Base-by-base conservation (phyloP, 345 rosid genomes). In the Streptanthus diversifolius region DNA sequence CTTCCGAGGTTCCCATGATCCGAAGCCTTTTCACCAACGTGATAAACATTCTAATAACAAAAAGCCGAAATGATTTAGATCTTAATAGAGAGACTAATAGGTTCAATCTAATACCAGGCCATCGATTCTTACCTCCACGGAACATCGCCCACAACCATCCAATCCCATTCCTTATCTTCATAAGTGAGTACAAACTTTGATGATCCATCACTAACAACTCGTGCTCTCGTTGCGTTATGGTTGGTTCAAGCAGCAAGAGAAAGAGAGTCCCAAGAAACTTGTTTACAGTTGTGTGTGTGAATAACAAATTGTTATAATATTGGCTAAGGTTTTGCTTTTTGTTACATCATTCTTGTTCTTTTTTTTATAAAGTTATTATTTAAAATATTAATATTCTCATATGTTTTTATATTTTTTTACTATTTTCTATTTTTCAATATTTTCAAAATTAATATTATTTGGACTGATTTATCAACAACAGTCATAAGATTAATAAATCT, bases 91-190 rank as follows among this genome's bases (percentile, higher is more conserved):
- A 36, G 67, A 37, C 58, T 52, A 44, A 29, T 66, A 29, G 8
- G 62, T 29, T 52, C 27, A 1, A 3, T 25, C 36, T 36, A 45
- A 45, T 27, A 27, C 19, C 19, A 27, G 14, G 19, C 36, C 7
- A 24, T 13, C 1, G n/a, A 39, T 33, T 11, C 47, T 81, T 87
- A 93, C 97, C 90, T 79, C 98, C 98, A 93, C 1, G 98, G 98
- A 74, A 93, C 97, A 82, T 93, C 98, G 27, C 98, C 97, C 9
- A 89, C 97, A 51, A 93, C 95, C 97, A 93, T 93, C 97, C 96
- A 89, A 51, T 93, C 97, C 6, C 96, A 97, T 44, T 93, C 98
- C 69, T 85, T 91, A 72, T 93, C 98, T 77, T 93, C 98, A 51
- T 91, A 93, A 18, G 97, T 88, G 11, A 93, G 89, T 74, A 89